Evolutionary conservation across 2,329 filamentous ascomycete species (phyloP).

Genomic region (Sclerotinia subarctica): DNA sequence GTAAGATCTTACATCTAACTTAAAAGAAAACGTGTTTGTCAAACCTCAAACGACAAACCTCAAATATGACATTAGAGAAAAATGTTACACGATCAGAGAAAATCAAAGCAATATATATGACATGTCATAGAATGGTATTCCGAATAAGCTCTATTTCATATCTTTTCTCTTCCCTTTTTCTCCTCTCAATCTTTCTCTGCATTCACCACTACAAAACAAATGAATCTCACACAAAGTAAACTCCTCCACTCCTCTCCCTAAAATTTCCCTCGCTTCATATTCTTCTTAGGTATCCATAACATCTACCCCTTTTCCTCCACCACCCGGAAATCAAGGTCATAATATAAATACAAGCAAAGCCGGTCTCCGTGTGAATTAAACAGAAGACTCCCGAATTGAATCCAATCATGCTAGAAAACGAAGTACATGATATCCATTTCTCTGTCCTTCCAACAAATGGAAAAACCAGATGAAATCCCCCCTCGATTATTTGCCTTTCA

Average conservation of each 20-base stretch:
- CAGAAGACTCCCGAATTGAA: background rate
- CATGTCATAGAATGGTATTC: background rate
- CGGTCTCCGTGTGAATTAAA: background rate
- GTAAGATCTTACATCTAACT: no score
- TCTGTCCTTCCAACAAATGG: background rate
- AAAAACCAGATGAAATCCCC: background rate
- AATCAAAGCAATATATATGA: background rate
- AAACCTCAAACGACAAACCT: no score
- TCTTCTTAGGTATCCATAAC: constrained; percentile 1
- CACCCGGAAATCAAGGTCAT: background rate
- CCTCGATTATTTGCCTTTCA: background rate
- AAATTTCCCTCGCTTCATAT: background rate
- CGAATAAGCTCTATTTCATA: background rate
- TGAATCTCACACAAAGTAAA: background rate
- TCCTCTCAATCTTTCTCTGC: background rate
- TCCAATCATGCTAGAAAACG: background rate
- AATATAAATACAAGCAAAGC: constrained; percentile 10
- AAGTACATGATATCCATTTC: background rate
- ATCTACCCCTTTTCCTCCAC: background rate
- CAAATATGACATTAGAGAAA: no score
- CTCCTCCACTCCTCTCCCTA: background rate
- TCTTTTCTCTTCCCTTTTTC: background rate
- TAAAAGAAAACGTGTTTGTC: no score
- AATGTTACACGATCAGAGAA: background rate
- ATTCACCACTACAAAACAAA: background rate